Base-by-base conservation (phyloP, 192 early-diverging fungal genomes). In the Spizellomyces sp. region DNA sequence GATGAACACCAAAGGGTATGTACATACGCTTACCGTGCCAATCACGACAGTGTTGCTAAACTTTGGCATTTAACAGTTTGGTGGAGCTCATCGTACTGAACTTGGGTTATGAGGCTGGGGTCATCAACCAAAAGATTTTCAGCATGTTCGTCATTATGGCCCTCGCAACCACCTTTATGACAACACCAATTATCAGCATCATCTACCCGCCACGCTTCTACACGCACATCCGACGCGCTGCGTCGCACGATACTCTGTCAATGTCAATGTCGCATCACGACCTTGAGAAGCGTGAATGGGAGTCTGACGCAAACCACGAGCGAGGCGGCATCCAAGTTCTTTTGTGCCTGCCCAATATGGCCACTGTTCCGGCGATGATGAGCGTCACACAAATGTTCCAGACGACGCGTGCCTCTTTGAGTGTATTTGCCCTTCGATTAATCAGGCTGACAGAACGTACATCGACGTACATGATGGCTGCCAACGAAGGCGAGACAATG, bases 71-170 rank as follows among this genome's bases (percentile, higher is more conserved):
- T 62, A 63, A 17, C 64, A 89, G 92, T 52, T 83, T 98, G 41
- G 94, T 98, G 19, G 96, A 98, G 76, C 82, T 98, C 7, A 96
- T 97, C 66, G 94, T 98, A 43, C 86, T 98, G 8, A 98, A 98
- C 79, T 88, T 98, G 66, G 95, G 96, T 9, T 82, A 91, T 67
- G 80, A 92, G 46, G 92, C 94, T 2, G 87, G 87, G 8, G 92
- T 97, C 21, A 90, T 98, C 59, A 89, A 90, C 87, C 73, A 47
- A 58, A 70, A 75, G 21, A 78, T 92, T 22, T 93, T 91, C 62
- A 82, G 84, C 19, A 86, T 94, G 76, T 89, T 90, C 84, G 87
- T 94, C 46, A 75, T 93, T 7, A 92, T 91, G 88, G 93, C 93
- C 21, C 71, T 96, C 59, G 80, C 92, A 2, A 98, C 96, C 0